Evolutionary conservation across 768 basidiomycete species (phyloP).

Genomic region (Leucosporidium yakuticum): DNA sequence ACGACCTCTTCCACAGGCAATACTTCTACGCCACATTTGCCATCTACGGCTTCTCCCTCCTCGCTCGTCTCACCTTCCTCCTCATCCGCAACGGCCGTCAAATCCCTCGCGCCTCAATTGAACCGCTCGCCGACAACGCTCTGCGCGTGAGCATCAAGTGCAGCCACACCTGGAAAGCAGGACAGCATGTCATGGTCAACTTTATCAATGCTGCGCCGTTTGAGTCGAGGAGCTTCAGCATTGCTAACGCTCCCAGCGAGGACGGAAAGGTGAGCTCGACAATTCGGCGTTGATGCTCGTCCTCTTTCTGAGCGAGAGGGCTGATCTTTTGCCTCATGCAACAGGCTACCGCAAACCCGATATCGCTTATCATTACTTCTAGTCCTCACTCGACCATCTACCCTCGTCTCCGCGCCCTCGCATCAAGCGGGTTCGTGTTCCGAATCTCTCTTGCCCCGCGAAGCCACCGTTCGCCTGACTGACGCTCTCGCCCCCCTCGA

Average conservation of each 20-base stretch:
- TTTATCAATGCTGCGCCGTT: constrained; percentile 34
- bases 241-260: constrained; percentile 34
- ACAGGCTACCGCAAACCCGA: no score
- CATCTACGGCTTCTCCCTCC: constrained; percentile 28
- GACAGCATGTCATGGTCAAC: constrained; percentile 39
- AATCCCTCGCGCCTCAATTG: constrained; percentile 27
- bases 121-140: constrained; percentile 31
- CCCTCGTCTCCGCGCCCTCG: no score
- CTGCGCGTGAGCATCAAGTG: constrained; percentile 27
- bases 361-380: no score
- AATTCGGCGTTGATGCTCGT: no score
- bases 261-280: no score
- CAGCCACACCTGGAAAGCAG: constrained; percentile 33
- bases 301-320: no score
- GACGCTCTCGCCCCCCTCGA: no score
- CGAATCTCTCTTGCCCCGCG: no score
- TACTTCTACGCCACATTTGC: constrained; percentile 38
- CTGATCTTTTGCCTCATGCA: no score
- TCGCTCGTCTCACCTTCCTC: constrained; percentile 34
- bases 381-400: no score
- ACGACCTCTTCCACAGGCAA: constrained; percentile 29
- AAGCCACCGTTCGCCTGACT: no score
- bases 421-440: no score
- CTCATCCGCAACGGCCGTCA: constrained; percentile 35
- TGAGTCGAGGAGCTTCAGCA: constrained; percentile 37